Evolutionary conservation across 495 filamentous ascomycete species (phyloP).

Genomic region (Apiosordaria backusii): DNA sequence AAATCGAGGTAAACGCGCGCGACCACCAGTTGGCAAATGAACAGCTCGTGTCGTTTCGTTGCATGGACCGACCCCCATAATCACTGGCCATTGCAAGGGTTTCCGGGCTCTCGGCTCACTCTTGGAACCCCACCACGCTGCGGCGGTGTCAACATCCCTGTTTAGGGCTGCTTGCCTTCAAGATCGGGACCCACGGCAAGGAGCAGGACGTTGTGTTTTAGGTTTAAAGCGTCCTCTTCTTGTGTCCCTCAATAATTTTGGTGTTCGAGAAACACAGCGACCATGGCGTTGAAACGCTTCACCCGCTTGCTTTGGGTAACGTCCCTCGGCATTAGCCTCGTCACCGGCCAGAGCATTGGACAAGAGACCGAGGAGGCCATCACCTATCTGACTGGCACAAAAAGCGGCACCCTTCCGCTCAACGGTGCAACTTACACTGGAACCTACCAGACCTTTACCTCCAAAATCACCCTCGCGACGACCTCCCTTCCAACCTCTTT

Average conservation of each 20-base stretch:
- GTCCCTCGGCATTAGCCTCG: constrained; percentile 10
- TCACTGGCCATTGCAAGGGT: constrained; percentile 14
- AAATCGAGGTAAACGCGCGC: constrained; percentile 1
- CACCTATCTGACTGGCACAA: constrained; percentile 40
- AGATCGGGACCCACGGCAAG: not conserved
- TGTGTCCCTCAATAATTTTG: not conserved
- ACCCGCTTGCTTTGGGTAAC: not conserved
- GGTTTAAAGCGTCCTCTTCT: not conserved
- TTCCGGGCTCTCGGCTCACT: not conserved
- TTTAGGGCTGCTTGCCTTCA: not conserved
- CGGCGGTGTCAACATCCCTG: constrained; percentile 17
- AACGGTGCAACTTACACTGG: constrained; percentile 30
- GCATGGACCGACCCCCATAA: not conserved
- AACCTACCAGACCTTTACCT: constrained; percentile 36
- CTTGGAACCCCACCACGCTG: constrained; percentile 10
- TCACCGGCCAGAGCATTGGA: constrained; percentile 4
- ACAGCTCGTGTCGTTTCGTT: not conserved
- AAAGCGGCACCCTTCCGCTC: constrained; percentile 22
- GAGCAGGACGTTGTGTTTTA: constrained; percentile 3
- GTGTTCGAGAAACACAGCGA: not conserved
- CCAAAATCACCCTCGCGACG: constrained; percentile 36
- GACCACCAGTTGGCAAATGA: not conserved
- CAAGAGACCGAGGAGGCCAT: constrained; percentile 27
- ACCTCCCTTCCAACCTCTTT: constrained; percentile 21
- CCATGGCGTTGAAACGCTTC: not conserved